Conservation (phyloP, 192 early-diverging fungal genomes). For the Entomortierella chlamydospora region DNA sequence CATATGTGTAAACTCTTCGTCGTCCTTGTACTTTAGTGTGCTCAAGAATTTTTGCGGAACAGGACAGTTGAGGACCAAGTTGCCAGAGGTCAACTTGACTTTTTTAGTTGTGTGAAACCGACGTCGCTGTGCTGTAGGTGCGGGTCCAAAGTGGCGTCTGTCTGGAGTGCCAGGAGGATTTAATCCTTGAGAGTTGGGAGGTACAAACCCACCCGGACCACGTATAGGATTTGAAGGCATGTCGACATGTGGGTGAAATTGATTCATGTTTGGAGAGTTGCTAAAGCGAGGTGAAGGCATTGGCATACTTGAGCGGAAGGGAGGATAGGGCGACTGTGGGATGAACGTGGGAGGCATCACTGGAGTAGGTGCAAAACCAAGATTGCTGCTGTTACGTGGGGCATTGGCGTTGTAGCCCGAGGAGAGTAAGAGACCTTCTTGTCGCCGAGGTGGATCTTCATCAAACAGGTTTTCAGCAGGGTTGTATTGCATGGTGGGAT, state of each 20-base stretch:
- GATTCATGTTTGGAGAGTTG: not conserved
- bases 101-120: slow-evolving; percentile 5
- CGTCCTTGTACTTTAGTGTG: slow-evolving; percentile 38
- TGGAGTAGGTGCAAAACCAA: not conserved
- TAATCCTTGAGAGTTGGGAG: not conserved
- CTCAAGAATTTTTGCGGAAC: slow-evolving; percentile 67
- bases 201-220: slow-evolving; percentile 2
- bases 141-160: not conserved
- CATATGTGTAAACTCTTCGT: slow-evolving; percentile 76
- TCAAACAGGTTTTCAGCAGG: not conserved
- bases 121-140: slow-evolving; percentile 1
- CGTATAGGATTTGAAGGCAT: not conserved
- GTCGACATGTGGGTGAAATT: not conserved
- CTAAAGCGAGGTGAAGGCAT: slow-evolving; percentile 1
- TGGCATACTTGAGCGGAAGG: not conserved
- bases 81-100: slow-evolving; percentile 71
- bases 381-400: not conserved
- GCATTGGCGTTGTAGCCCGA: slow-evolving; percentile 2
- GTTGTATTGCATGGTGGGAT: not conserved
- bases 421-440: not conserved
- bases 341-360: not conserved
- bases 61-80: slow-evolving; percentile 76
- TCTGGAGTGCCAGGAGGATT: not conserved
- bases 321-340: not conserved
- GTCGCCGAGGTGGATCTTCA: not conserved